Percentiles rank a stretch among this genome's conserved stretches.
Conservation (phyloP, 2,329 filamentous ascomycete species). For the Drechslerella dactyloides region DNA sequence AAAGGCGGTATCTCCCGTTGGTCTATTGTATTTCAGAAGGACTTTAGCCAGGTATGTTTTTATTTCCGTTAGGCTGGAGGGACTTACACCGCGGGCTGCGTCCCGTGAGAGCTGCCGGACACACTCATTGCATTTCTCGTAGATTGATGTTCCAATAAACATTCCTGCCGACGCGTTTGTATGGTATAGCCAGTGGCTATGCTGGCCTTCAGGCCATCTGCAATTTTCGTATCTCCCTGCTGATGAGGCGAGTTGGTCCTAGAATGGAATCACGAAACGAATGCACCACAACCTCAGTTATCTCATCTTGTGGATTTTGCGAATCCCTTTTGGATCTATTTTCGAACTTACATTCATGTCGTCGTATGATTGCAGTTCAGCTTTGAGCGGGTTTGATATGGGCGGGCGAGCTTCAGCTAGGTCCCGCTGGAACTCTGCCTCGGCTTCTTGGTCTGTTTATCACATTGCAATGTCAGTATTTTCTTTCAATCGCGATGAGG, state of each 20-base stretch:
- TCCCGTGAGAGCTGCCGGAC: not conserved
- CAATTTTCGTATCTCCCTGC: conserved; percentile 5
- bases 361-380: too few relatives aligned
- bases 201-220: conserved; percentile 5
- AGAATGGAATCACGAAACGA: not conserved
- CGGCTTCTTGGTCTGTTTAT: not conserved
- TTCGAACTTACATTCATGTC: too few relatives aligned
- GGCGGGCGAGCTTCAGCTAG: not conserved
- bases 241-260: conserved; percentile 2
- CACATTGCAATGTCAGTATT: too few relatives aligned
- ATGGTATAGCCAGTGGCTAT: conserved; percentile 22
- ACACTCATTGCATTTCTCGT: conserved; percentile 17
- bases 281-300: too few relatives aligned
- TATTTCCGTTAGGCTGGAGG: not conserved
- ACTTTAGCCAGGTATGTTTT: too few relatives aligned
- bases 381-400: too few relatives aligned
- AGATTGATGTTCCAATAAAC: conserved; percentile 6
- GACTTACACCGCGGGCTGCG: not conserved
- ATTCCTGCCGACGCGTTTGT: conserved; percentile 24
- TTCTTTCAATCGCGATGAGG: too few relatives aligned
- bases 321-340: too few relatives aligned
- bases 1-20: conserved; percentile 28
- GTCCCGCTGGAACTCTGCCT: not conserved
- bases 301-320: too few relatives aligned
- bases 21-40: not conserved